Conservation (phyloP, 163 green algal genomes). For the Picocystis sp. region DNA sequence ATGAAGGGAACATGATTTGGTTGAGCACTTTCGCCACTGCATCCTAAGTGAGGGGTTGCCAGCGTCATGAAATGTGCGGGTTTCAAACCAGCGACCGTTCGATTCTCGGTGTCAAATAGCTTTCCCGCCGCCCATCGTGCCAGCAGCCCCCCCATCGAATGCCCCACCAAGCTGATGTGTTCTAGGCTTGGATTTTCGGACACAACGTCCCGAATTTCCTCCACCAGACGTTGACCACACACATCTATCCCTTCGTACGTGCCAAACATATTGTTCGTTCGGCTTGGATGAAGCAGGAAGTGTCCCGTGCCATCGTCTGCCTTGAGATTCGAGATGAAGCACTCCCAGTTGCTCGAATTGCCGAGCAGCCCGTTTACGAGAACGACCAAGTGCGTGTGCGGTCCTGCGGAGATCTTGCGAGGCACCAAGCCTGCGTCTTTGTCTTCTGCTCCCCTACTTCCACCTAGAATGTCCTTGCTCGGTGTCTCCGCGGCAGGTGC, state of each 20-base stretch:
- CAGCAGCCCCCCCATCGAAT: conserved; percentile 56
- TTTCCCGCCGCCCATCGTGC: conserved; percentile 28
- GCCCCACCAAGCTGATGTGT: conserved; percentile 43
- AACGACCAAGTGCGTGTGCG: conserved; percentile 33
- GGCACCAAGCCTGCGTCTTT: too few relatives aligned
- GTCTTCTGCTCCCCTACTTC: too few relatives aligned
- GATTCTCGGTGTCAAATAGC: conserved; percentile 29
- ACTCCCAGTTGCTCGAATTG: conserved; percentile 45
- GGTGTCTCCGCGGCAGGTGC: too few relatives aligned
- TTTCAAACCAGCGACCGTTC: conserved; percentile 31
- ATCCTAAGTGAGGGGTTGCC: conserved; percentile 67
- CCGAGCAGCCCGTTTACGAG: conserved; percentile 66
- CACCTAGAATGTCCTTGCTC: too few relatives aligned
- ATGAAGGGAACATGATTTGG: conserved; percentile 38
- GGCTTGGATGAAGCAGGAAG: background rate
- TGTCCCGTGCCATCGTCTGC: background rate
- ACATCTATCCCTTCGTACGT: conserved; percentile 72
- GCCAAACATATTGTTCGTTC: conserved; percentile 8
- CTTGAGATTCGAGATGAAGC: conserved; percentile 15
- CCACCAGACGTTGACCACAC: conserved; percentile 51
- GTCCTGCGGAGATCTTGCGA: too few relatives aligned
- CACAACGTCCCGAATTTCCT: conserved; percentile 43
- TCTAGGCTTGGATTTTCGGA: conserved; percentile 29
- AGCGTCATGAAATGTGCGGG: conserved; percentile 61
- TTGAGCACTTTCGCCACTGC: conserved; percentile 19